Evolutionary conservation across 257 asterid genomes (phyloP).

Genomic region (Cinchona pubescens): DNA sequence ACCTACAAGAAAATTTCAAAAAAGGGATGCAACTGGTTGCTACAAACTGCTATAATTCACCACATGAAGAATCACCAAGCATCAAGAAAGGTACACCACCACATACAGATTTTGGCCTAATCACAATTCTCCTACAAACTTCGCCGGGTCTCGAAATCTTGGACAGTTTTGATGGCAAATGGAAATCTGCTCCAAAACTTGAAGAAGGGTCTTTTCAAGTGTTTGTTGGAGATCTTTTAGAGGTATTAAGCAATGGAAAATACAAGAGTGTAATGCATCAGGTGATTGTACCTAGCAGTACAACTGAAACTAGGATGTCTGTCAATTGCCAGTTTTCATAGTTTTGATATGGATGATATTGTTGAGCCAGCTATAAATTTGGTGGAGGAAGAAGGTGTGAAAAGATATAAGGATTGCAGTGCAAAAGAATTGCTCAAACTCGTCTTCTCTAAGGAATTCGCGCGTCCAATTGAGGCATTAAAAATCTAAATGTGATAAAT

Average conservation of each 20-base stretch:
- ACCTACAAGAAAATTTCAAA: not conserved
- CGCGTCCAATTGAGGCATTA: not conserved
- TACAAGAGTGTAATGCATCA: constrained; percentile 4
- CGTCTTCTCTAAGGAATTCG: not conserved
- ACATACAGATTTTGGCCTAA: not conserved
- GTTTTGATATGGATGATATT: constrained; percentile 5
- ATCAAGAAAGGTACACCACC: constrained; percentile 6
- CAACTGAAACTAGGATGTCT: not conserved
- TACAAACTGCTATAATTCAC: not conserved
- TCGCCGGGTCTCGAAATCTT: constrained; percentile 5
- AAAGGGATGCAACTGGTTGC: not conserved
- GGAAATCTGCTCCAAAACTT: constrained; percentile 2
- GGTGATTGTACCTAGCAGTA: not conserved
- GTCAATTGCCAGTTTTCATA: constrained; percentile 4
- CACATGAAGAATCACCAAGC: not conserved
- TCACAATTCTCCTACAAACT: constrained; percentile 6
- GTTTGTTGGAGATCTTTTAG: constrained; percentile 10
- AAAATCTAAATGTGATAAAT: not conserved
- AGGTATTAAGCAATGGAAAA: constrained; percentile 9
- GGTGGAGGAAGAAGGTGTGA: not conserved
- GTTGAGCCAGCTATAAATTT: not conserved
- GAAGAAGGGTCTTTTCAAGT: constrained; percentile 13
- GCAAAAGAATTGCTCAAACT: not conserved
- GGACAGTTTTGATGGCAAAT: not conserved
- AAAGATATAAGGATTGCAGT: constrained; percentile 1